A percentile compares a stretch with the other conserved stretches of the same genome.
Evolutionary conservation across 2,329 filamentous ascomycete species (phyloP).

Genomic region (Rachicladosporium sp.): DNA sequence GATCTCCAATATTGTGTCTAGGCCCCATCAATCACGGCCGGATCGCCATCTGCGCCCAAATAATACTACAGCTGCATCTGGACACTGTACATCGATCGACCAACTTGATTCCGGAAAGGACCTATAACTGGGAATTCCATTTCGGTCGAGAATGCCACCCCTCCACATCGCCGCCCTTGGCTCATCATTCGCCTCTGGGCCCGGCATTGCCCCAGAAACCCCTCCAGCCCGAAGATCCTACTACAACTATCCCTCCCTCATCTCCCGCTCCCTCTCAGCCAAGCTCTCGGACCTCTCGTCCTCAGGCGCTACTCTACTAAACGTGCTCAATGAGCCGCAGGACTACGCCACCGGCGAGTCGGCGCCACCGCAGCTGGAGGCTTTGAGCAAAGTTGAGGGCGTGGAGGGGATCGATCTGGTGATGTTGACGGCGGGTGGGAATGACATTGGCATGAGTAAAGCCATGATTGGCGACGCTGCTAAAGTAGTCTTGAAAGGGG

Average conservation of each 20-base stretch:
- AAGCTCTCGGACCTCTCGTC: conserved; percentile 17
- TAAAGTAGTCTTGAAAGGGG: background rate
- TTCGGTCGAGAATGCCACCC: too few species aligned
- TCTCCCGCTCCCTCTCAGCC: conserved; percentile 20
- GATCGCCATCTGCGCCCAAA: too few species aligned
- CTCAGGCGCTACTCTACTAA: conserved; percentile 28
- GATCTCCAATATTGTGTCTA: too few species aligned
- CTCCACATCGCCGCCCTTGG: conserved; percentile 10
- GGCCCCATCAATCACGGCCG: too few species aligned
- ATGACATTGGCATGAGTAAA: conserved; percentile 28
- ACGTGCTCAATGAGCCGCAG: conserved; percentile 27
- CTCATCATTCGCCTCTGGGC: conserved; percentile 18
- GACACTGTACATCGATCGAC: too few species aligned
- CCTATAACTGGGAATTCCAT: too few species aligned
- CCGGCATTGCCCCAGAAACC: conserved; percentile 24
- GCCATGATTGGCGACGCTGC: conserved; percentile 21
- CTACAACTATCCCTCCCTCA: conserved; percentile 26
- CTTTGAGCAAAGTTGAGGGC: conserved; percentile 13
- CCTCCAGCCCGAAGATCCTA: conserved; percentile 21
- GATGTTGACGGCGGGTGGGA: conserved; percentile 27
- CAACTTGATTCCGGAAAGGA: too few species aligned
- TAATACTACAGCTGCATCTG: too few species aligned
- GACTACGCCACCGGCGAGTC: conserved; percentile 8
- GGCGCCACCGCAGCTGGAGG: conserved; percentile 26
- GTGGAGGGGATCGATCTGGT: conserved; percentile 24